Conservation (phyloP, 78 protist genomes). For the Emiliania huxleyi region DNA sequence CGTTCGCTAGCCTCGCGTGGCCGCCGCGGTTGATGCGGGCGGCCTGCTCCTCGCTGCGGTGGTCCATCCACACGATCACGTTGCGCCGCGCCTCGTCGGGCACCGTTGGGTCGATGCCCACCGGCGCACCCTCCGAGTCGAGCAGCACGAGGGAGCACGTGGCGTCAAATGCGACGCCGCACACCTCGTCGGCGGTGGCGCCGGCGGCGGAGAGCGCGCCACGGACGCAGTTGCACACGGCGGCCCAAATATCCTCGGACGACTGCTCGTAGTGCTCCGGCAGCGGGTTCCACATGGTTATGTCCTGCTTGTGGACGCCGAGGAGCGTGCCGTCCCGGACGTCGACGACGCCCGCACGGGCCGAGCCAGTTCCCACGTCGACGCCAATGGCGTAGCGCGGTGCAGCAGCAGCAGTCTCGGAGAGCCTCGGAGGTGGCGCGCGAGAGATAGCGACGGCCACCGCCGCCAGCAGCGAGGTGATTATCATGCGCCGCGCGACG, state of each 20-base stretch:
- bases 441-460: too few relatives aligned
- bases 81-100: background rate
- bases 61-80: constrained; percentile 57
- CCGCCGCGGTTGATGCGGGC: constrained; percentile 18
- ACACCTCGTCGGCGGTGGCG: background rate
- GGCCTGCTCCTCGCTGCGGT: constrained; percentile 46
- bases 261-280: constrained; percentile 29
- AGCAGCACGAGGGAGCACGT: constrained; percentile 39
- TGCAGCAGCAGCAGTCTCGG: too few relatives aligned
- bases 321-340: background rate
- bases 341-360: background rate
- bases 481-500: too few relatives aligned
- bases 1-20: constrained; percentile 31
- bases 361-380: constrained; percentile 32
- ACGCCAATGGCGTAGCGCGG: background rate
- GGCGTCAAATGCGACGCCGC: constrained; percentile 8
- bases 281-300: background rate
- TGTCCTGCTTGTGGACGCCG: background rate
- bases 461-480: too few relatives aligned
- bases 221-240: background rate
- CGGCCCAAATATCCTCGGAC: constrained; percentile 5
- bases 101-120: background rate
- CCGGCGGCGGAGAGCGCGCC: background rate
- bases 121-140: background rate
- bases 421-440: too few relatives aligned